phyloP scores from a whole-genome alignment of 495 filamentous ascomycete species.

The Lichina pygmaea region DNA sequence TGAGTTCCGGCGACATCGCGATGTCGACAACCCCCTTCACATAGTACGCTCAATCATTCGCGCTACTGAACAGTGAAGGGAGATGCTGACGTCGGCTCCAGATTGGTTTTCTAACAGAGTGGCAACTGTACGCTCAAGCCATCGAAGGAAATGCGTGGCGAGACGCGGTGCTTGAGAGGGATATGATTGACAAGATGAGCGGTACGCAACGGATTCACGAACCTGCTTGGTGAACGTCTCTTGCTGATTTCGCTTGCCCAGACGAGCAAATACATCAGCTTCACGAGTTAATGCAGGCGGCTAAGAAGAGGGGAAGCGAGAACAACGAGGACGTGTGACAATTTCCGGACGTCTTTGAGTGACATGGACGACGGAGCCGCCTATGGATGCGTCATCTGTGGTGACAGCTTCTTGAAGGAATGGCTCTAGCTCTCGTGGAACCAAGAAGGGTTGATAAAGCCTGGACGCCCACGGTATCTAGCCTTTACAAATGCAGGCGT shows the following conservation, averaged over 20 bases:
- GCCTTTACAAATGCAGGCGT: no score
- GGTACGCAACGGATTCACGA: conserved; percentile 25
- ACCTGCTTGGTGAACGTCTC: neutral
- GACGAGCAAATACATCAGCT: conserved; percentile 84
- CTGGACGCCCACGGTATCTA: no score
- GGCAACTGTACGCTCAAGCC: conserved; percentile 82
- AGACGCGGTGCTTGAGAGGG: conserved; percentile 48
- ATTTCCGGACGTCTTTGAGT: neutral
- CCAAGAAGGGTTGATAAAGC: neutral
- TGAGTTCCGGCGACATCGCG: conserved; percentile 62
- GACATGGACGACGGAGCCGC: neutral
- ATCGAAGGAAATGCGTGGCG: conserved; percentile 66
- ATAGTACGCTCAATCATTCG: conserved; percentile 28
- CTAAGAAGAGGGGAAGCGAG: conserved; percentile 29
- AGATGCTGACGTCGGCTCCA: conserved; percentile 9
- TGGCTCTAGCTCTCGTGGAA: neutral
- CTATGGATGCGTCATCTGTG: neutral
- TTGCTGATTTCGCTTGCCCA: conserved; percentile 11
- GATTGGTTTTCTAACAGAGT: conserved; percentile 90
- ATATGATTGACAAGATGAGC: conserved; percentile 79
- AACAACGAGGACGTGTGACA: conserved; percentile 8
- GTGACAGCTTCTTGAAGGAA: neutral
- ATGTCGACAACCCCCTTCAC: conserved; percentile 74
- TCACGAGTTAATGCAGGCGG: conserved; percentile 79
- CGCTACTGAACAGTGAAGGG: neutral